Conservation (phyloP, 2,329 filamentous ascomycete species). For the Penicillium corylophilum region DNA sequence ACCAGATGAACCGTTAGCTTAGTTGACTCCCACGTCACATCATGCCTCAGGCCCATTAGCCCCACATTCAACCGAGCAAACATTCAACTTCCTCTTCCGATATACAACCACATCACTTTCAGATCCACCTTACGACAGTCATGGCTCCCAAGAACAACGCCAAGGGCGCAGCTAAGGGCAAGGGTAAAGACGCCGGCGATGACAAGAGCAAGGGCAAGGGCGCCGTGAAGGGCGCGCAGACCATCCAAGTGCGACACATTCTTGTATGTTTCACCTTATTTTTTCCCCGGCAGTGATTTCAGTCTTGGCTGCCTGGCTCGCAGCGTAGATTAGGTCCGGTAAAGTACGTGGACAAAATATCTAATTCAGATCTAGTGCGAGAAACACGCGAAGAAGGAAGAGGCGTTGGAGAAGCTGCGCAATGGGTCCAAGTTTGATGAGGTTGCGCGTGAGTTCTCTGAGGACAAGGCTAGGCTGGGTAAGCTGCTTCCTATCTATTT, state of each 20-base stretch:
- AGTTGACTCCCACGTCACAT: constrained; percentile 3
- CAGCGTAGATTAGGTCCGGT: background rate
- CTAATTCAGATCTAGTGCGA: constrained; percentile 47
- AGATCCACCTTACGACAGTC: background rate
- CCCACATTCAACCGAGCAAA: constrained; percentile 11
- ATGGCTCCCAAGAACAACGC: constrained; percentile 48
- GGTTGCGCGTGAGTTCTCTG: constrained; percentile 62
- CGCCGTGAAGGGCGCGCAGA: constrained; percentile 57
- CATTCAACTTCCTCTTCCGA: constrained; percentile 1
- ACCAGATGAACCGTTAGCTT: background rate
- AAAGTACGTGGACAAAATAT: background rate
- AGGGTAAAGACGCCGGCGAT: constrained; percentile 39
- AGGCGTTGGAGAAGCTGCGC: constrained; percentile 60
- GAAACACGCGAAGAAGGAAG: constrained; percentile 65
- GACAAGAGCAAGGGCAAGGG: constrained; percentile 43
- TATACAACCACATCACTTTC: background rate
- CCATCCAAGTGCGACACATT: constrained; percentile 66
- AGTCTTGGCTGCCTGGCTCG: background rate
- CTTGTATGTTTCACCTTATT: constrained; percentile 42
- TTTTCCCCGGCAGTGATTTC: background rate
- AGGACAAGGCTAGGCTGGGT: constrained; percentile 64
- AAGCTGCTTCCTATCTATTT: constrained; percentile 9
- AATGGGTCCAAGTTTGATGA: constrained; percentile 64
- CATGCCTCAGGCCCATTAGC: constrained; percentile 6
- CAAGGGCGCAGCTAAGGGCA: constrained; percentile 32